Conservation (phyloP, 495 filamentous ascomycete species). For the Amorphotheca resinae region DNA sequence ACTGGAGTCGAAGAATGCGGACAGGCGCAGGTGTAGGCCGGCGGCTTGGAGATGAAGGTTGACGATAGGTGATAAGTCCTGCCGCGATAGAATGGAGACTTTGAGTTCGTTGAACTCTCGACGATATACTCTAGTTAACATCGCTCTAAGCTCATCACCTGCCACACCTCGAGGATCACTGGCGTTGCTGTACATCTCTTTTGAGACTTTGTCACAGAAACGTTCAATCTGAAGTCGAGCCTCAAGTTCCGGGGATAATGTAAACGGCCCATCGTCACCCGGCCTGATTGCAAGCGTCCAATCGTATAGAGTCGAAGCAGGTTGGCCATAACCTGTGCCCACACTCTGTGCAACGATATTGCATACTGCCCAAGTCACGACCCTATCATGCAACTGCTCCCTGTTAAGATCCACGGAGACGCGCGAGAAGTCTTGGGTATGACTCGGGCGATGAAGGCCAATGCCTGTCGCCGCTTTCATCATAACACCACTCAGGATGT, state of each 20-base stretch:
- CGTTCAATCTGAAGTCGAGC: conserved; percentile 65
- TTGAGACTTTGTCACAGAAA: conserved; percentile 78
- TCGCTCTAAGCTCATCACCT: conserved; percentile 54
- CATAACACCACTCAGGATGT: conserved; percentile 84
- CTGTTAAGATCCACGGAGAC: conserved; percentile 71
- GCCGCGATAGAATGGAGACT: conserved; percentile 36
- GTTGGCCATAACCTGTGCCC: conserved; percentile 83
- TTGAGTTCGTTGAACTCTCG: conserved; percentile 44
- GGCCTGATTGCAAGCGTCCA: conserved; percentile 62
- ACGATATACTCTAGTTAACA: conserved; percentile 48
- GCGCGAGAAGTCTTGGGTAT: conserved; percentile 82
- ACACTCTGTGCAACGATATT: conserved; percentile 90
- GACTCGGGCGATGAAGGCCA: conserved; percentile 77
- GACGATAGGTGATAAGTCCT: conserved; percentile 44
- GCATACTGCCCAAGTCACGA: conserved; percentile 82
- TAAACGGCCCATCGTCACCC: conserved; percentile 50
- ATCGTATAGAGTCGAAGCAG: conserved; percentile 77
- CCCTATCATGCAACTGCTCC: conserved; percentile 73
- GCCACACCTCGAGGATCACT: conserved; percentile 63
- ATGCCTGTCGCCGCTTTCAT: conserved; percentile 87
- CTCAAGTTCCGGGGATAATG: conserved; percentile 52
- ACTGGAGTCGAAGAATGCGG: conserved; percentile 79
- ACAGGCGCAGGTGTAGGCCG: conserved; percentile 70
- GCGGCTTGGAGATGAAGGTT: conserved; percentile 66
- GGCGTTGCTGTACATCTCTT: conserved; percentile 69